Evolutionary conservation across 192 early-diverging fungal genomes (phyloP).

Genomic region (Backusella australiensis): DNA sequence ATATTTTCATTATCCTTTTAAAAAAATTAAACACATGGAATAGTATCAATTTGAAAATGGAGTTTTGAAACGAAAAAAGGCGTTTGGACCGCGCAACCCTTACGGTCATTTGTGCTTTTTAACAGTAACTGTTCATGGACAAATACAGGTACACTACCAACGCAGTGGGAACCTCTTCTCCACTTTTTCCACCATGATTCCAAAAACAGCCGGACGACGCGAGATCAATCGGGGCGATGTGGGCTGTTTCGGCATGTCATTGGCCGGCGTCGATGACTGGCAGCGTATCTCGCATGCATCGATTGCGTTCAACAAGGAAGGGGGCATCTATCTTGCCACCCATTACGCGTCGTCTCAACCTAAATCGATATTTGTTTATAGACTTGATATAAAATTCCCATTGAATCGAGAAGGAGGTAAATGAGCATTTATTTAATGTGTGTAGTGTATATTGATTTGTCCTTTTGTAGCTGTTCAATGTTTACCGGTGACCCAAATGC

Average conservation of each 20-base stretch:
- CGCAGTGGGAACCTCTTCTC: conserved; percentile 32
- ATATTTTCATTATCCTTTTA: neutral
- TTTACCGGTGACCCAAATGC: neutral
- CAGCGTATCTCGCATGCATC: conserved; percentile 36
- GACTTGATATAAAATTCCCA: conserved; percentile 27
- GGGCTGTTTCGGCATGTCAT: conserved; percentile 22
- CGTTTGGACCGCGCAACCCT: conserved; percentile 32
- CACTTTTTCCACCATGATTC: conserved; percentile 26
- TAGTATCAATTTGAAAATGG: neutral
- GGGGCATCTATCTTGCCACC: conserved; percentile 25
- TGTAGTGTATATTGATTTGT: too few species aligned
- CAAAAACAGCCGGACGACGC: conserved; percentile 11
- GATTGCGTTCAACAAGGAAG: conserved; percentile 22
- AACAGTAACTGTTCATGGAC: conserved; percentile 32
- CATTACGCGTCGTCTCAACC: conserved; percentile 26
- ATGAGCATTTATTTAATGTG: too few species aligned
- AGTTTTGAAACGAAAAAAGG: conserved; percentile 1
- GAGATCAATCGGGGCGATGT: conserved; percentile 16
- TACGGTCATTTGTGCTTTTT: conserved; percentile 34
- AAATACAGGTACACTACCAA: conserved; percentile 37
- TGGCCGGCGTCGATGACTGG: conserved; percentile 29
- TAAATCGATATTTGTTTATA: conserved; percentile 27
- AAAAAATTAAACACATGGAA: neutral
- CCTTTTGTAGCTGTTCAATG: neutral
- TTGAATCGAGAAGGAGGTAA: conserved; percentile 19